Evolutionary conservation across 177 flowering plant species (phyloP), one percentile per base, ranked within the genome.

Genomic region (Tripterygium wilfordii): DNA sequence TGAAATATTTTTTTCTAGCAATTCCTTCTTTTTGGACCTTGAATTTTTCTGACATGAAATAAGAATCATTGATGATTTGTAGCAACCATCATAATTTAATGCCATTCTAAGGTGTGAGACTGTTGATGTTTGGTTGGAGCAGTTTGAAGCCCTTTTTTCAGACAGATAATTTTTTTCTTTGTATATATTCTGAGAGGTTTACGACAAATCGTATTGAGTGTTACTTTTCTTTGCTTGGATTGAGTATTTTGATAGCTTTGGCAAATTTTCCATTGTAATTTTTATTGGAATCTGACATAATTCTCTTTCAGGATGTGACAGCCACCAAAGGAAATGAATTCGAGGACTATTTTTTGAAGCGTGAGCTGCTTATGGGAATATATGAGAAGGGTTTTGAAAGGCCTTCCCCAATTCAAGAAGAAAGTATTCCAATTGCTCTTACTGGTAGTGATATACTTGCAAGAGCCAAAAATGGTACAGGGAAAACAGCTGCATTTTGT

Each of bases 321-420:
- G 98, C 96, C 40, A 91, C 98, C 10, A 91, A 91, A 62, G 98
- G 98, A 65, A 88, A 91, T 83, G 98, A 91, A 48, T 91, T 91
- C 62, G 98, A 91, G 65, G 98, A 88, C 67, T 91, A 91, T 54
- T 91, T 91, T 70, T 64, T 91, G 57, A 88, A 91, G 42, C 88
- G 96, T 28, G 96, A 91, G 67, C 67, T 91, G 59, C 90, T 91
- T 32, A 91, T 85, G 96, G 98, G 96, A 51, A 91, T 91, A 53
- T 91, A 88, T 68, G 98, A 91, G 77, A 91, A 91, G 65, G 98
- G 98, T 2, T 91, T 91, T 70, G 98, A 91, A 64, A 85, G 83
- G 46, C 98, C 98, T 30, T 91, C 98, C 55, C 98, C 98, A 1
- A 85, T 91, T 49, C 98, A 91, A 57, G 98, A 91, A 76, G 98